Base-by-base conservation (phyloP, 208 protist species). In the Leishmania amazonensis region DNA sequence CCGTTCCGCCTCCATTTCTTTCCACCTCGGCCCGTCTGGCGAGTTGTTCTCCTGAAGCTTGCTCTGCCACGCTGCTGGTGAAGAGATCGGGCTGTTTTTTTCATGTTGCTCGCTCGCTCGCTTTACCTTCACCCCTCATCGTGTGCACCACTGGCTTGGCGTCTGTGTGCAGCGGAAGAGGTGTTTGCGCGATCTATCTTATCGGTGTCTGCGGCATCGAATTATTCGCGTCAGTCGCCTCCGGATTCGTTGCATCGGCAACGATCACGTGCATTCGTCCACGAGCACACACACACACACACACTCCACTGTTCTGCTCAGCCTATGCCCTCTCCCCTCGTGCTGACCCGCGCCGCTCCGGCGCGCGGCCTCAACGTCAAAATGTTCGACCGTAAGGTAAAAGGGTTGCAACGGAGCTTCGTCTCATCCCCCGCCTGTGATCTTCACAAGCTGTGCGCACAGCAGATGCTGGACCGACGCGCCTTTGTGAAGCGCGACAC, bases 401-500 rank as follows among this genome's bases (percentile, higher is more conserved):
- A 97, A 47, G 94, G 90, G 1, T 76, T 97, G 51, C 94, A 97
- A 73, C 92, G 94, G 67, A 91, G 91, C 76, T 86, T 85, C 38
- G 92, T 94, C 49, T 86, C 83, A 51, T 78, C 92, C 2, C 81
- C 83, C 4, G 85, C 91, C n/a, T 97, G 94, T 81, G 92, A 97
- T 78, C 62, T 97, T 42, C 94, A 97, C 79, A 93, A 92, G 75
- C 78, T 94, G 62, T 95, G 91, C 62, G 92, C 94, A 5, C 90
- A 89, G 77, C 94, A 97, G 83, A 95, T 97, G 88, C 76, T 97
- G 1, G 94, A 97, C 51, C 94, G 94, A 13, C 91, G 94, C 31
- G 78, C 86, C 17, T 97, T 97, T 80, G 87, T 97, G 11, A 95
- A 95, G 84, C 94, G 94, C 38, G 93, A 95, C 35, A 96, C 94